A percentile compares a stretch with the other conserved stretches of the same genome.
These are phyloP conservation scores for Amanita rubescens DNA, from an alignment of 768 basidiomycete genomes.

Conservation along the genomic window DNA sequence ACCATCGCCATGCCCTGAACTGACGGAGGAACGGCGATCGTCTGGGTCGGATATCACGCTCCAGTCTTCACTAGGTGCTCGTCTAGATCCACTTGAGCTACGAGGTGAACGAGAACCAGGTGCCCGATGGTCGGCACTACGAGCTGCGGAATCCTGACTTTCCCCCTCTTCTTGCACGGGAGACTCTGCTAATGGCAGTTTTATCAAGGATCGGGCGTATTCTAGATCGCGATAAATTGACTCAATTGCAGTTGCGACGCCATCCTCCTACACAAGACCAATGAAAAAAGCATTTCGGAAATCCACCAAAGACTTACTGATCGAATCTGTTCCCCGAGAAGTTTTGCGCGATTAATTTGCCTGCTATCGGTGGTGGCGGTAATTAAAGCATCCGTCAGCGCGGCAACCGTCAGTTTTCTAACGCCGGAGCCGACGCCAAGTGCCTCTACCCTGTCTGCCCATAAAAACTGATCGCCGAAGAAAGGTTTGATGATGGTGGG, in stretches of 20 bases:
- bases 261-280: slow-evolving; percentile 66
- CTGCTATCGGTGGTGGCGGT: slow-evolving; percentile 82
- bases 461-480: slow-evolving; percentile 97
- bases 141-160: slow-evolving; percentile 31
- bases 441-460: slow-evolving; percentile 97
- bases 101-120: slow-evolving; percentile 39
- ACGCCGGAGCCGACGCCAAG: slow-evolving; percentile 87
- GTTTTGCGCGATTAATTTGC: slow-evolving; percentile 80
- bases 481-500: slow-evolving; percentile 97
- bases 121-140: slow-evolving; percentile 17
- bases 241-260: slow-evolving; percentile 90
- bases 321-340: slow-evolving; percentile 83
- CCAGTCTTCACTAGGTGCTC: slow-evolving; percentile 74
- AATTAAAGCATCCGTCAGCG: slow-evolving; percentile 69
- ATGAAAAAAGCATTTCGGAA: not conserved
- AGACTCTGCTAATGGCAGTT: slow-evolving; percentile 37
- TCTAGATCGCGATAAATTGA: slow-evolving; percentile 95
- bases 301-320: slow-evolving; percentile 37
- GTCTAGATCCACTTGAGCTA: slow-evolving; percentile 49
- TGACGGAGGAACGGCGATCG: slow-evolving; percentile 47
- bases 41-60: slow-evolving; percentile 80
- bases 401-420: slow-evolving; percentile 77
- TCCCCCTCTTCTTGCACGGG: slow-evolving; percentile 21
- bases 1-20: slow-evolving; percentile 39
- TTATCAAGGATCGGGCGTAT: slow-evolving; percentile 85